Conservation (phyloP, 2,329 filamentous ascomycete species). For the Emmonsiellopsis sp. region DNA sequence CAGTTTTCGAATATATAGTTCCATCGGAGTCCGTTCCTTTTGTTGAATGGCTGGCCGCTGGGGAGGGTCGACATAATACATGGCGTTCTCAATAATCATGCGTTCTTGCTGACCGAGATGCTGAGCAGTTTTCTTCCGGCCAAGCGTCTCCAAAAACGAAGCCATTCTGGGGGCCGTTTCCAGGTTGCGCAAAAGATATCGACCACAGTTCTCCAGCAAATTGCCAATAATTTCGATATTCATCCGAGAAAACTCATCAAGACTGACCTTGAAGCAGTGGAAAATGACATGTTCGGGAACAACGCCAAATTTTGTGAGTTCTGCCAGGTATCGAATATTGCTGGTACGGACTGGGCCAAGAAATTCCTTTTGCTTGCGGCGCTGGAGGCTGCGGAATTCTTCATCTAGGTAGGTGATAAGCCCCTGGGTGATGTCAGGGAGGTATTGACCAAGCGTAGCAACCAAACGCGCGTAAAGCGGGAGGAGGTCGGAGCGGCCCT, state of each 20-base stretch:
- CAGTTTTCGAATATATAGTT: constrained; percentile 85
- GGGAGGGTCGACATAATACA: constrained; percentile 96
- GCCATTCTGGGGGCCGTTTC: constrained; percentile 90
- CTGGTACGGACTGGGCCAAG: constrained; percentile 84
- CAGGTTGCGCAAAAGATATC: constrained; percentile 83
- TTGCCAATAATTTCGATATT: constrained; percentile 99
- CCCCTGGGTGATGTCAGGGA: constrained; percentile 87
- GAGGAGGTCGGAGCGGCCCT: constrained; percentile 82
- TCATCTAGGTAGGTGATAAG: constrained; percentile 88
- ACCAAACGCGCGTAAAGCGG: constrained; percentile 88
- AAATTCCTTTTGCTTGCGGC: constrained; percentile 96
- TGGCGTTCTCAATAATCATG: constrained; percentile 96
- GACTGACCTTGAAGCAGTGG: constrained; percentile 91
- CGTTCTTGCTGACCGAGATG: constrained; percentile 92
- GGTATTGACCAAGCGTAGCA: constrained; percentile 84
- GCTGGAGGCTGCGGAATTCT: constrained; percentile 91
- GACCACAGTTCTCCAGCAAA: constrained; percentile 88
- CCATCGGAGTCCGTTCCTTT: constrained; percentile 88
- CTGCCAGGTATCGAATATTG: constrained; percentile 95
- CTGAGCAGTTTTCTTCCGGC: constrained; percentile 91
- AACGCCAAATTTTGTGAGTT: constrained; percentile 94
- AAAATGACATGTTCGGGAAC: constrained; percentile 98
- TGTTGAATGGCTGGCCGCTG: constrained; percentile 89
- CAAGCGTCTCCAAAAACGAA: constrained; percentile 86
- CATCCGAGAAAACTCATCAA: constrained; percentile 97